Conservation (phyloP, 371 early-diverging fungal genomes). For the Batkoa obscura region DNA sequence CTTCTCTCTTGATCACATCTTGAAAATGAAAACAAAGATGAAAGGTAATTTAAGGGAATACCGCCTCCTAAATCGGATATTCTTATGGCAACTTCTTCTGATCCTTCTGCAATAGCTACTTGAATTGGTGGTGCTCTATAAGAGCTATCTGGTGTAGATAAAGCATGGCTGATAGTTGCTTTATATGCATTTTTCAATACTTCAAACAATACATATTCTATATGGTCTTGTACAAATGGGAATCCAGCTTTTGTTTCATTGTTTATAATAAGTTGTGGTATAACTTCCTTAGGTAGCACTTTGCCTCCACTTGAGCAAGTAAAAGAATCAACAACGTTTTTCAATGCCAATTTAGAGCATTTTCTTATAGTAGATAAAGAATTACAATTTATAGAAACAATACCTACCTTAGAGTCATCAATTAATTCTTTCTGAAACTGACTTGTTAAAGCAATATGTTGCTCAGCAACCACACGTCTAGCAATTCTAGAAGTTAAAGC, state of each 20-base stretch:
- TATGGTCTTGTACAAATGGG: conserved; percentile 74
- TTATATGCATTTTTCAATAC: conserved; percentile 73
- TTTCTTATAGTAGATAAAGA: conserved; percentile 23
- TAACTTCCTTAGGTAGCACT: conserved; percentile 5
- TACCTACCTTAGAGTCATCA: conserved; percentile 12
- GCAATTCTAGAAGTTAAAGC: conserved; percentile 79
- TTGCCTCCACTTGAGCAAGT: conserved; percentile 7
- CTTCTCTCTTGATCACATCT: not conserved
- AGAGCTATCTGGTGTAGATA: not conserved
- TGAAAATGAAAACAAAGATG: not conserved
- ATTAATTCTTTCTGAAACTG: conserved; percentile 15
- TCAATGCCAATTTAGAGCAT: conserved; percentile 15
- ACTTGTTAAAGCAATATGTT: conserved; percentile 65
- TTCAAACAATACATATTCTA: conserved; percentile 87
- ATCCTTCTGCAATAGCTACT: conserved; percentile 60
- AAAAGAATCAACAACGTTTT: conserved; percentile 20
- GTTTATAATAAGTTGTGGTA: conserved; percentile 32
- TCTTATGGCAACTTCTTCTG: conserved; percentile 63
- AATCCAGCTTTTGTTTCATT: conserved; percentile 36
- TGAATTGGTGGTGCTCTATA: conserved; percentile 36
- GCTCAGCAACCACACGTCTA: conserved; percentile 76
- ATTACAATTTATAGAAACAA: conserved; percentile 20
- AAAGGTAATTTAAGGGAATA: conserved; percentile 20
- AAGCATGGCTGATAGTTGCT: conserved; percentile 21
- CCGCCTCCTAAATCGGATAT: conserved; percentile 86